Base-by-base conservation (phyloP, 306 rosid species). In the Pyrus bretschneideri region DNA sequence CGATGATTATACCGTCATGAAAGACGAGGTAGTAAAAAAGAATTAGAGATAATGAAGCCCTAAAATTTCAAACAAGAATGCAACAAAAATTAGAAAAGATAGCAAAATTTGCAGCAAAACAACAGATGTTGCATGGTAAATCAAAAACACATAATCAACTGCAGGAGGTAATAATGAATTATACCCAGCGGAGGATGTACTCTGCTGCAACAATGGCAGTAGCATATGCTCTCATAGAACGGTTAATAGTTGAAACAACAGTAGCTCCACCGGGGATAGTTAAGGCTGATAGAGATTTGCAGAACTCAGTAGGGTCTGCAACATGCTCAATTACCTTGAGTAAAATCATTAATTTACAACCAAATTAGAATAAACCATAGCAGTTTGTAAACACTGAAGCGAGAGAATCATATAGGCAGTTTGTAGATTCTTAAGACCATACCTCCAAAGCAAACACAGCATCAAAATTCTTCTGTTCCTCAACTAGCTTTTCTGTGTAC, bases 361-460 rank as follows among this genome's bases (percentile, higher is more conserved):
- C 38, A 75, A 27, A 27, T 67, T 64, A 55, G 78, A 71, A 38
- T n/a, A 52, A 80, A 64, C 55, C 44, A 71, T 66, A 65, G 72
- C 63, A 72, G 64, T 59, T 55, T 35, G 61, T 49, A 59, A 52
- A 79, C 69, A 15, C 11, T 18, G 22, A 19, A 17, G 38, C 18
- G 21, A 15, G 55, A 49, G 21, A 61, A 46, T 21, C 49, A 22
- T 40, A 8, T 5, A 38, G n/a, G 54, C 15, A 18, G 21, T 49
- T 15, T 30, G 7, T 14, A 19, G n/a, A 22, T 52, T 7, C 1
- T 15, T 14, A 61, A 38, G 87, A 68, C 66, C 76, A 52, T 82
- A 94, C 97, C 97, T 95, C 99, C 79, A 88, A 79, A 69, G 99
- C 80, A 85, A 92, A 83, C 76, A 92, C 97, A 15, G 93, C 97